Conservation (phyloP, 106 monocot genomes). For the Dendrobium huoshanense region DNA sequence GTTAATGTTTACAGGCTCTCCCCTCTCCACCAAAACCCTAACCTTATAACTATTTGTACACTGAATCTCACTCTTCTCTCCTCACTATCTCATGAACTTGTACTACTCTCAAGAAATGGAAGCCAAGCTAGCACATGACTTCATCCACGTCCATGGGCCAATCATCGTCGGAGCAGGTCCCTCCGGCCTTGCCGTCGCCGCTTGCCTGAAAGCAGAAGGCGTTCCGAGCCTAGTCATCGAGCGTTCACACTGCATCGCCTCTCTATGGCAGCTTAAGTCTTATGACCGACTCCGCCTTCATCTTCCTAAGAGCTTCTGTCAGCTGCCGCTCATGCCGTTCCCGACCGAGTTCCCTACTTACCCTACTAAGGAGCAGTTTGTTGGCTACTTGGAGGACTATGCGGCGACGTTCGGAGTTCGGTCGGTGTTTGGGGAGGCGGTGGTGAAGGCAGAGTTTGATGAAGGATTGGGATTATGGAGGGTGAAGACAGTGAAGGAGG, state of each 20-base stretch:
- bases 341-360: constrained; percentile 39
- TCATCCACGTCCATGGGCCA: constrained; percentile 25
- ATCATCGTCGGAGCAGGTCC: constrained; percentile 66
- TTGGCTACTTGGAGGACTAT: constrained; percentile 42
- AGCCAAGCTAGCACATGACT: constrained; percentile 5
- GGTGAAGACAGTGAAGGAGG: constrained; percentile 18
- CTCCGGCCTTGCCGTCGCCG: constrained; percentile 51
- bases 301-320: constrained; percentile 63
- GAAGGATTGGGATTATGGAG: constrained; percentile 21
- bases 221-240: constrained; percentile 45
- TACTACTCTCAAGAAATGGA: constrained; percentile 3
- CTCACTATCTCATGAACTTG: not conserved
- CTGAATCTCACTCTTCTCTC: not conserved
- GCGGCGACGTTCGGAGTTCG: constrained; percentile 27
- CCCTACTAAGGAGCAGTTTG: constrained; percentile 60
- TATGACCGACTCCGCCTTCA: constrained; percentile 69
- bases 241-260: constrained; percentile 50
- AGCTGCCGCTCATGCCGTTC: constrained; percentile 63
- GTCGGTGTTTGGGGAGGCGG: constrained; percentile 28
- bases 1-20: not conserved
- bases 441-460: constrained; percentile 47
- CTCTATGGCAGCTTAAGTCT: constrained; percentile 49
- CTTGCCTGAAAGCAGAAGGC: constrained; percentile 35
- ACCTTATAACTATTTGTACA: too few species aligned
- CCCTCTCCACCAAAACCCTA: not conserved